A percentile compares a stretch with the other conserved stretches of the same genome.
These are phyloP conservation scores for Neurospora sp. DNA, from an alignment of 2,329 filamentous ascomycete genomes.

Conservation along the genomic window DNA sequence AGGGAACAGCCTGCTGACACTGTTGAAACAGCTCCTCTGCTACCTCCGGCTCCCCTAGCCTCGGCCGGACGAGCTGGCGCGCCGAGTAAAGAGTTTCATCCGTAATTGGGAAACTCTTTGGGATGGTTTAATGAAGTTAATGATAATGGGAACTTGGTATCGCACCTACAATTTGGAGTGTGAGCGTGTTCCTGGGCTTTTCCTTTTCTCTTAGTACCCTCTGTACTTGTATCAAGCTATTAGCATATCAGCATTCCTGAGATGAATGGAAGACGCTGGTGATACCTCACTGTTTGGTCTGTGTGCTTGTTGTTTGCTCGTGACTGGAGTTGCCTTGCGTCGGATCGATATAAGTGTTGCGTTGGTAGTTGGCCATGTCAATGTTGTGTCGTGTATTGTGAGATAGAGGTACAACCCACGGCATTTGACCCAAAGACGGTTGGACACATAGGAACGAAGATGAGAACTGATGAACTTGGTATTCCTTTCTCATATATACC, in stretches of 20 bases:
- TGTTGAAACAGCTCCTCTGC: conserved; percentile 11
- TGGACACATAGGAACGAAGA: too few relatives aligned
- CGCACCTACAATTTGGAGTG: neutral
- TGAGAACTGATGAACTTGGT: neutral
- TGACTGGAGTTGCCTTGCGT: neutral
- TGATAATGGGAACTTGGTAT: neutral
- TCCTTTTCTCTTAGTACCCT: neutral
- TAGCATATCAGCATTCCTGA: neutral
- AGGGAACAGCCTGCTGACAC: conserved; percentile 4
- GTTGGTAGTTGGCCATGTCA: too few relatives aligned
- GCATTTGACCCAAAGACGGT: too few relatives aligned
- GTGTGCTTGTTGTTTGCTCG: neutral
- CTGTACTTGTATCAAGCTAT: neutral
- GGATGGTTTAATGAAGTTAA: neutral
- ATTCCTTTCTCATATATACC: neutral
- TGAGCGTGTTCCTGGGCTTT: neutral
- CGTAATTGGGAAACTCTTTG: neutral
- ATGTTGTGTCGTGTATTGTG: too few relatives aligned
- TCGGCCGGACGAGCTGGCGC: conserved; percentile 19
- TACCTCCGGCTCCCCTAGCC: conserved; percentile 13
- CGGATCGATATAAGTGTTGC: too few relatives aligned
- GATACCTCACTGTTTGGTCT: neutral
- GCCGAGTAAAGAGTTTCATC: conserved; percentile 13
- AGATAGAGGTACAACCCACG: too few relatives aligned
- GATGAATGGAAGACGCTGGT: neutral